Conservation (phyloP, 192 early-diverging fungal genomes). For the Gryganskiella cystojenkinii region DNA sequence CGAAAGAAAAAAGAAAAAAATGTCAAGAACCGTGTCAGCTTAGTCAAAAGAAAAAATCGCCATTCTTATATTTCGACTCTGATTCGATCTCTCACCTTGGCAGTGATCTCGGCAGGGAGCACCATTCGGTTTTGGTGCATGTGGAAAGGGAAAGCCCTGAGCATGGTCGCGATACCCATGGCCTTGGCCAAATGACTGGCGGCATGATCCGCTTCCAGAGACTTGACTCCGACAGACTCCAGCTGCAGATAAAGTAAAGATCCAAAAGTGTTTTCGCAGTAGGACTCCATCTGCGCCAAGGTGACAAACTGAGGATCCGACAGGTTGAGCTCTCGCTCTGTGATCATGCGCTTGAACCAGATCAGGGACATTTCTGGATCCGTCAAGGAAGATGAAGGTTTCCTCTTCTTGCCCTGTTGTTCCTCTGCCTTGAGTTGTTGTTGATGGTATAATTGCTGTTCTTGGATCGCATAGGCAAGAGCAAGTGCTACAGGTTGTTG, state of each 20-base stretch:
- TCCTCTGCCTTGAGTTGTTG: slow-evolving; percentile 1
- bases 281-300: slow-evolving; percentile 82
- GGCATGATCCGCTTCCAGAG: slow-evolving; percentile 88
- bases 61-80: background rate
- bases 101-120: slow-evolving; percentile 80
- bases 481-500: slow-evolving; percentile 82
- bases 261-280: slow-evolving; percentile 89
- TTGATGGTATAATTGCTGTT: slow-evolving; percentile 34
- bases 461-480: slow-evolving; percentile 64
- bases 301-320: slow-evolving; percentile 75
- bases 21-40: background rate
- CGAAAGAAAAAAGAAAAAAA: slow-evolving; percentile 4
- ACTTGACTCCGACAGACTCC: slow-evolving; percentile 84
- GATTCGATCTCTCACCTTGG: slow-evolving; percentile 76
- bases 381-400: too few species aligned
- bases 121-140: slow-evolving; percentile 73
- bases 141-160: slow-evolving; percentile 80
- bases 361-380: slow-evolving; percentile 67
- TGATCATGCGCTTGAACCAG: slow-evolving; percentile 86
- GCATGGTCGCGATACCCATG: slow-evolving; percentile 80
- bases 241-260: slow-evolving; percentile 91
- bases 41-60: slow-evolving; percentile 1
- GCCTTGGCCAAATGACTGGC: slow-evolving; percentile 93
- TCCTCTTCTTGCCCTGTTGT: slow-evolving; percentile 30
- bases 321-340: slow-evolving; percentile 71